phyloP scores from a whole-genome alignment of 768 basidiomycete genomes.

The Pulveroboletus sp. region DNA sequence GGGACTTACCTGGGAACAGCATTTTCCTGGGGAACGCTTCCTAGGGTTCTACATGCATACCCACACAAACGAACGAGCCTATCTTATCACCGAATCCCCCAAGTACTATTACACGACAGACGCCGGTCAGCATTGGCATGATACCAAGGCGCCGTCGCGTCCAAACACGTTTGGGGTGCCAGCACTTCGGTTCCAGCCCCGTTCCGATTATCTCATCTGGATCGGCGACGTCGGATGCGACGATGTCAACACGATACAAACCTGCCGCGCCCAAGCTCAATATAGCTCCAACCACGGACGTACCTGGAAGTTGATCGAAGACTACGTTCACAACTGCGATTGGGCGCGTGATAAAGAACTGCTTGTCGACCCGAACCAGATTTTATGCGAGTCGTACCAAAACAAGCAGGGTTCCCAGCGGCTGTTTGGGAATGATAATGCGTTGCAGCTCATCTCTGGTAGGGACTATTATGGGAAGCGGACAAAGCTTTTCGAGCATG shows the following conservation, averaged over 20 bases:
- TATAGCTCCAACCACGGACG: slow-evolving; percentile 79
- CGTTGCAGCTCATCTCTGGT: slow-evolving; percentile 79
- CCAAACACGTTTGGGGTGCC: slow-evolving; percentile 80
- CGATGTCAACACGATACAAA: slow-evolving; percentile 35
- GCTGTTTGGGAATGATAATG: slow-evolving; percentile 51
- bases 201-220: slow-evolving; percentile 86
- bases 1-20: slow-evolving; percentile 85
- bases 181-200: slow-evolving; percentile 85
- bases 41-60: slow-evolving; percentile 86
- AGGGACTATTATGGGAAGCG: slow-evolving; percentile 66
- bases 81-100: slow-evolving; percentile 71
- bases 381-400: slow-evolving; percentile 86
- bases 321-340: slow-evolving; percentile 86
- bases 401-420: slow-evolving; percentile 81
- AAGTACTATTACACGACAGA: slow-evolving; percentile 81
- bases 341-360: slow-evolving; percentile 86
- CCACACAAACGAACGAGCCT: slow-evolving; percentile 78
- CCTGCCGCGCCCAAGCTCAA: slow-evolving; percentile 73
- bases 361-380: slow-evolving; percentile 79
- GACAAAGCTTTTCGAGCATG: slow-evolving; percentile 76
- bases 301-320: slow-evolving; percentile 72
- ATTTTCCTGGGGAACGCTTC: slow-evolving; percentile 60
- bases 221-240: slow-evolving; percentile 73
- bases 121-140: slow-evolving; percentile 71
- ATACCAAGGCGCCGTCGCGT: slow-evolving; percentile 53